Base-by-base conservation (phyloP, 1,284 basidiomycete genomes). In the Cryptococcus sp. region DNA sequence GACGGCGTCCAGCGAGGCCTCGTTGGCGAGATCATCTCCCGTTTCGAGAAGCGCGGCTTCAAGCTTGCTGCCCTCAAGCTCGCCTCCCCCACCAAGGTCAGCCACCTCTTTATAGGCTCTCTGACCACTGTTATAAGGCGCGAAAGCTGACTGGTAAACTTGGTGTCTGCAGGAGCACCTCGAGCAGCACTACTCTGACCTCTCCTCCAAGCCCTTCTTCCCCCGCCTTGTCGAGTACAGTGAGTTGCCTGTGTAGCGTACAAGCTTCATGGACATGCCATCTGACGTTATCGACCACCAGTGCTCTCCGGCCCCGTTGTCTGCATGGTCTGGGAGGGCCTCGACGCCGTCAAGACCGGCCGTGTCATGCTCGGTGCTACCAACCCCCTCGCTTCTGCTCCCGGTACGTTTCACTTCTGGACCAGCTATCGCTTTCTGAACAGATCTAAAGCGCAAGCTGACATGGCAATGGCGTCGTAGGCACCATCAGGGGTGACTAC, bases 1-100 rank as follows among this genome's bases (percentile, higher is more conserved):
- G 93, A 97, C 81, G 93, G 93, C 78, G 94, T 97, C 82, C 91
- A 96, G 81, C 89, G 93, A 71, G 86, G 85, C 68, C 88, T 97
- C 80, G 84, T 95, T 77, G 93, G 94, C 77, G 87, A 92, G 80
- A 93, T 95, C 84, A 88, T 93, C 77, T 70, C 81, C 73, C 85
- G 93, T 70, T 97, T 97, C 80, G 93, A 97, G 84, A 85, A 88
- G 81, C 90, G 92, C 67, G 94, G 93, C 69, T 96, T 86, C 87
- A 94, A 96, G 71, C 73, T 78, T 70, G 72, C 87, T 73, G 93
- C 93, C 56, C 81, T 95, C 75, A 94, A 95, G 82, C 81, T 94
- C 72, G 85, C 85, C 61, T 84, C 86, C 51, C 83, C 91, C 46
- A 82, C 85, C 66, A 80, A 83, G 61, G 83, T 66, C 12, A 50